These are phyloP conservation scores for Polytrichum formosum DNA, from an alignment of 225 moss, liverwort and hornwort genomes.

Conservation along the genomic window DNA sequence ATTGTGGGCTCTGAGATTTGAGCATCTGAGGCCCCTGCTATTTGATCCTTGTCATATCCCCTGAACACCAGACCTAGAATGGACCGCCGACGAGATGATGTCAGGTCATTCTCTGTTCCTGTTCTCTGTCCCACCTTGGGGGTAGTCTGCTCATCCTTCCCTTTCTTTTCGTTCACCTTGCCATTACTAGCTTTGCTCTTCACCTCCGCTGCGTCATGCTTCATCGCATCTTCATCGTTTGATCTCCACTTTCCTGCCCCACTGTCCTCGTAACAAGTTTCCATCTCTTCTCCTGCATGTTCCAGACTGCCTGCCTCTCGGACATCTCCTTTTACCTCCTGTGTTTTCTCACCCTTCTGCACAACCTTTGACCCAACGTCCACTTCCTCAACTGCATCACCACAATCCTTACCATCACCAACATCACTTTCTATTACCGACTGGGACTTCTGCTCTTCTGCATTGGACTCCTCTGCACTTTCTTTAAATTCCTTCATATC, in stretches of 20 bases:
- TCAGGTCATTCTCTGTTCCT: conserved; percentile 1
- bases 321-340: not conserved
- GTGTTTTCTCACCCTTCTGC: not conserved
- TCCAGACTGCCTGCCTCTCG: not conserved
- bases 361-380: not conserved
- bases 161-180: not conserved
- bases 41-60: conserved; percentile 14
- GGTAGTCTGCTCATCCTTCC: conserved; percentile 6
- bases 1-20: not conserved
- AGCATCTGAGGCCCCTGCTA: conserved; percentile 1
- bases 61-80: conserved; percentile 4
- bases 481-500: conserved; percentile 22
- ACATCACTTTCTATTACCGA: not conserved
- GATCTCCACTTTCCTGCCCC: not conserved
- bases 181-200: not conserved
- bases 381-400: conserved; percentile 2
- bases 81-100: conserved; percentile 6
- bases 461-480: not conserved
- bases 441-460: not conserved
- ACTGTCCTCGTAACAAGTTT: not conserved
- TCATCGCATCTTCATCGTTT: not conserved
- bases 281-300: not conserved
- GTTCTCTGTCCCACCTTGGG: conserved; percentile 3
- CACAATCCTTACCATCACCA: not conserved
- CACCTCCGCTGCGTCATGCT: not conserved